phyloP scores from a whole-genome alignment of 129 eudicot species.

The Daucus carota region DNA sequence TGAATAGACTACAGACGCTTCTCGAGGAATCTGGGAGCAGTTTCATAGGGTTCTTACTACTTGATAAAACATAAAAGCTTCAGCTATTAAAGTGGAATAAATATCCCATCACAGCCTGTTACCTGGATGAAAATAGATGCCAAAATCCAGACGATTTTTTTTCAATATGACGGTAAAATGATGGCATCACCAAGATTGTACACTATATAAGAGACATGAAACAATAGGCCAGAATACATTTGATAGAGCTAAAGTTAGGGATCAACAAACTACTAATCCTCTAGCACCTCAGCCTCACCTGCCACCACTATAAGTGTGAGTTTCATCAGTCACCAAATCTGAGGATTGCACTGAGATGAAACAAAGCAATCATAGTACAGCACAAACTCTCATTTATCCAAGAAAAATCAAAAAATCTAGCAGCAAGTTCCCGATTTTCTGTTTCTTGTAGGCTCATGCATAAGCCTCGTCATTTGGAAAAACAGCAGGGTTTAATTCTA shows the following conservation, averaged over 20 bases:
- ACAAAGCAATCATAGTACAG: not conserved
- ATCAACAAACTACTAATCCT: conserved; percentile 23
- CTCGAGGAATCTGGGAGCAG: not conserved
- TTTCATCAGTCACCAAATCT: conserved; percentile 15
- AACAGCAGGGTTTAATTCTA: conserved; percentile 58
- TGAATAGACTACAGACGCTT: not conserved
- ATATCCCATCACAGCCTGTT: too few relatives aligned
- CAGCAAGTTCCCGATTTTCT: conserved; percentile 90
- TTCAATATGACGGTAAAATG: not conserved
- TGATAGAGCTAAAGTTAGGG: not conserved
- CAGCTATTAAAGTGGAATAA: too few relatives aligned
- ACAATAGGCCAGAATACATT: not conserved
- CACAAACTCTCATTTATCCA: conserved; percentile 65
- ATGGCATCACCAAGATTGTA: not conserved
- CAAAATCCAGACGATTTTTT: not conserved
- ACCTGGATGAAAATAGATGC: not conserved
- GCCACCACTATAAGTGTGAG: conserved; percentile 35
- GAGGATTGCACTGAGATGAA: not conserved
- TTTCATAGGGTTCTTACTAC: too few relatives aligned
- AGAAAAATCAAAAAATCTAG: conserved; percentile 72
- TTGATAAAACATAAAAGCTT: too few relatives aligned
- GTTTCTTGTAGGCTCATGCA: conserved; percentile 95
- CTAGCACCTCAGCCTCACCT: conserved; percentile 45
- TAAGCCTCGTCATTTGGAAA: conserved; percentile 85
- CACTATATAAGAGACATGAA: not conserved